Percentiles rank a stretch among this genome's conserved stretches.
Conservation (phyloP, 225 moss, liverwort and hornwort genomes). For the Bryum argenteum region DNA sequence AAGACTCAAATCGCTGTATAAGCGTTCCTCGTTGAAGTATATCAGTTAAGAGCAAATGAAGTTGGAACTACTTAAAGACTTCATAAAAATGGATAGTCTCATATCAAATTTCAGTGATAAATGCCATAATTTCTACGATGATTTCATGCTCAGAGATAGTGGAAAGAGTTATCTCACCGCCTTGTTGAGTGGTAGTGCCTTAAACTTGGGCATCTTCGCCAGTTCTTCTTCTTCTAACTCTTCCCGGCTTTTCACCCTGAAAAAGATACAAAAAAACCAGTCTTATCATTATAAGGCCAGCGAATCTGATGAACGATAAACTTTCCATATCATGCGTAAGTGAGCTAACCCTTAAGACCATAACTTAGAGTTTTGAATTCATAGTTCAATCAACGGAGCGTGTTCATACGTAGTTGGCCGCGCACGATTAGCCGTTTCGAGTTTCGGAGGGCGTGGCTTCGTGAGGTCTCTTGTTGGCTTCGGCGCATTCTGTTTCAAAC, state of each 20-base stretch:
- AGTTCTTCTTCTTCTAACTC: slow-evolving; percentile 82
- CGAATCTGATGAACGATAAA: not conserved
- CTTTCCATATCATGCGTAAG: no score
- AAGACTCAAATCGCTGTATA: not conserved
- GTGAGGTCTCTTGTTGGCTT: slow-evolving; percentile 37
- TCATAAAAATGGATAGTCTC: not conserved
- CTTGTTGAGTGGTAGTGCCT: slow-evolving; percentile 83
- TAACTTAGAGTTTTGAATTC: not conserved
- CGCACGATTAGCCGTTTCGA: slow-evolving; percentile 74
- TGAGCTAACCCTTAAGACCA: not conserved
- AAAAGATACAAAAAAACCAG: slow-evolving; percentile 13
- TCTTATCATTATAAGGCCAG: not conserved
- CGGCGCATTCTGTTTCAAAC: slow-evolving; percentile 30
- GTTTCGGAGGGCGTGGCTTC: slow-evolving; percentile 68
- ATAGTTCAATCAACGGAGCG: slow-evolving; percentile 7
- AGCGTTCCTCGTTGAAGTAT: slow-evolving; percentile 12
- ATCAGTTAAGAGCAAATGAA: slow-evolving; percentile 7
- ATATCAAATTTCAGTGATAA: not conserved
- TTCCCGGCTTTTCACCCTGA: slow-evolving; percentile 77
- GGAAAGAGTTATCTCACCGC: slow-evolving; percentile 46
- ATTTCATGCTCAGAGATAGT: not conserved
- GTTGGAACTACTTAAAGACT: not conserved
- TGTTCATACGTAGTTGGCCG: slow-evolving; percentile 65
- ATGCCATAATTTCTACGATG: not conserved
- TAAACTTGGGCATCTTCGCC: slow-evolving; percentile 81